Evolutionary conservation across 345 rosid genomes (phyloP).

Genomic region (Excoecaria agallocha): DNA sequence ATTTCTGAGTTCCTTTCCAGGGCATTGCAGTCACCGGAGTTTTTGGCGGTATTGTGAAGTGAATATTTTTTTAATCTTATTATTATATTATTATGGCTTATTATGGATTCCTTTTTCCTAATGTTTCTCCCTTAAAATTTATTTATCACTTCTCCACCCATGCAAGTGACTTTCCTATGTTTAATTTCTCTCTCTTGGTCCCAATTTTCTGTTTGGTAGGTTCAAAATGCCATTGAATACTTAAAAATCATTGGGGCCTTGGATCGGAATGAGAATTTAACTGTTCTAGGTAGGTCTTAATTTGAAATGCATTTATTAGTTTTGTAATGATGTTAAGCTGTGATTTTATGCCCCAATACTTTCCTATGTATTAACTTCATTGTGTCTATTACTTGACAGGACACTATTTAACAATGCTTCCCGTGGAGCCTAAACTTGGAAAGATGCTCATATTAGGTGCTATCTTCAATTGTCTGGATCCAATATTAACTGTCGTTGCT

Average conservation of each 20-base stretch:
- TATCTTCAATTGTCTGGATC: conserved; percentile 81
- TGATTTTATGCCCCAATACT: background rate
- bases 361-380: background rate
- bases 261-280: conserved; percentile 74
- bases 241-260: conserved; percentile 82
- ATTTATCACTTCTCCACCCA: background rate
- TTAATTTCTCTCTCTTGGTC: background rate
- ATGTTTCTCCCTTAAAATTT: background rate
- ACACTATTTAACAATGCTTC: conserved; percentile 71
- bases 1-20: conserved; percentile 74
- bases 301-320: background rate
- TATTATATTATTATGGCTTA: background rate
- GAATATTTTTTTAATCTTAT: conserved; percentile 12
- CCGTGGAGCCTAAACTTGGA: conserved; percentile 96
- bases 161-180: background rate
- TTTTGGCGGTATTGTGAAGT: conserved; percentile 56
- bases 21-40: conserved; percentile 90
- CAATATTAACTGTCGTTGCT: conserved; percentile 75
- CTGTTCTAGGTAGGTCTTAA: conserved; percentile 54
- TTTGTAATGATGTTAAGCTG: background rate
- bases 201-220: conserved; percentile 40
- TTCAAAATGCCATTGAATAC: conserved; percentile 87
- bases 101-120: background rate
- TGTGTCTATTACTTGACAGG: conserved; percentile 46
- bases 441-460: conserved; percentile 90